Evolutionary conservation across 805 yeast genomes (phyloP), one percentile per base, ranked within the genome.

Genomic region (Candida nonsorbophila): DNA sequence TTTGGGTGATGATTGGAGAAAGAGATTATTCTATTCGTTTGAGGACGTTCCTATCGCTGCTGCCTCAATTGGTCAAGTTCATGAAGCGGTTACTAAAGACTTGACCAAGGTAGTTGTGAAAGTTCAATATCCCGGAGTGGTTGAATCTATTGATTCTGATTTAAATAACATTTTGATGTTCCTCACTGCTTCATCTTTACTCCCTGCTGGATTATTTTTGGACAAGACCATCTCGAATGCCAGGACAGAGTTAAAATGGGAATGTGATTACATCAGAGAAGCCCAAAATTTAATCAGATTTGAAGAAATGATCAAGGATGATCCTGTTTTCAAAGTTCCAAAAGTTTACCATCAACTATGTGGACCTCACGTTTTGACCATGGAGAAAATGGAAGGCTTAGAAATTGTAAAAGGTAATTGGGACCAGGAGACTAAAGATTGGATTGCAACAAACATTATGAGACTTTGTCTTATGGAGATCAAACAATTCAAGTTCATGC

Each of bases 41-140:
- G 85, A 86, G 33, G 92, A 84, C 41, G 68, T 81, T 14, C 98
- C 98, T 4, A 75, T 92, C 32, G 97, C 97, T 0, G 97, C 98
- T 3, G 60, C 98, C 0, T 86, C 96, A 4, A 92, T 92, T 41
- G 97, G 97, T 2, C 97, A 92, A 57, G 97, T 92, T 5, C 98
- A 92, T 55, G 70, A 67, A 20, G 98, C 95, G 1, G 76, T 73
- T 13, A 65, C 86, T 10, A 71, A 65, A 27, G 78, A 72, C 32
- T 73, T 78, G 22, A 76, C 76, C 14, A 74, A 75, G 21, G 96
- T 88, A 13, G 98, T 94, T 7, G 94, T 90, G 7, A 92, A 92
- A 51, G 88, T 90, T 6, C 98, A 92, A 56, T 92, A 92, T 47
- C 98, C 98, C 0, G 98, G 98, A 6, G 97, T 92, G 8, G 92